Evolutionary conservation across 805 yeast species (phyloP), one percentile per base, ranked within the genome.

Genomic region (Scheffersomyces amazonensis): DNA sequence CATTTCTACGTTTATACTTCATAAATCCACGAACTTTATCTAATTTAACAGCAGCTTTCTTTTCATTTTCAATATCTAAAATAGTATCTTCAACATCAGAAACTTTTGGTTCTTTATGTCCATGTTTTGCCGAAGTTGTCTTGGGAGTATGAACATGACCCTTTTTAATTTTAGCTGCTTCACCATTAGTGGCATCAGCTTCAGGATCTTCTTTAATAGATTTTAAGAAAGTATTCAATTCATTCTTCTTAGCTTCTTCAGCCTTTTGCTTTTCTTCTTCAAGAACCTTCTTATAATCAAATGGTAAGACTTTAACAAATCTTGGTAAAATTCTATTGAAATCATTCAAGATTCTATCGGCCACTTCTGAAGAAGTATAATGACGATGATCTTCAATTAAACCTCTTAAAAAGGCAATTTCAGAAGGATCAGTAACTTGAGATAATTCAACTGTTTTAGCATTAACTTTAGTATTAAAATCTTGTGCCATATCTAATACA

Each of bases 331-430:
- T 77, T 52, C 95, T 77, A 76, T 90, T 87, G 75, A 93, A 91
- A 65, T 90, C 90, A 46, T 69, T 74, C 69, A 91, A 75, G 46
- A 93, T 77, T 43, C 84, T 76, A 50, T 80, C 85, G 35, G 98
- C 96, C 47, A 93, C 76, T 57, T 84, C 91, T 31, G 98, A 91
- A 23, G 83, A 85, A 39, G 99, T 91, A 78, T 86, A 89, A 61
- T 89, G 96, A 54, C 89, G 82, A 64, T 93, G 98, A 57, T 93
- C 96, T 65, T 91, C 96, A 50, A 91, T 80, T 56, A 91, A 75
- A 19, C 95, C 95, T 58, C 96, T 83, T 54, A 91, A 80, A 66
- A 87, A 89, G 0, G 96, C 96, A 67, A 90, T 86, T 68, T 91
- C 99, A 34, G 83, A 75, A 6, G 97, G 95, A 50, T 91, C 97